phyloP scores from a whole-genome alignment of 805 yeast genomes.

The Starmerella riodocensis region DNA sequence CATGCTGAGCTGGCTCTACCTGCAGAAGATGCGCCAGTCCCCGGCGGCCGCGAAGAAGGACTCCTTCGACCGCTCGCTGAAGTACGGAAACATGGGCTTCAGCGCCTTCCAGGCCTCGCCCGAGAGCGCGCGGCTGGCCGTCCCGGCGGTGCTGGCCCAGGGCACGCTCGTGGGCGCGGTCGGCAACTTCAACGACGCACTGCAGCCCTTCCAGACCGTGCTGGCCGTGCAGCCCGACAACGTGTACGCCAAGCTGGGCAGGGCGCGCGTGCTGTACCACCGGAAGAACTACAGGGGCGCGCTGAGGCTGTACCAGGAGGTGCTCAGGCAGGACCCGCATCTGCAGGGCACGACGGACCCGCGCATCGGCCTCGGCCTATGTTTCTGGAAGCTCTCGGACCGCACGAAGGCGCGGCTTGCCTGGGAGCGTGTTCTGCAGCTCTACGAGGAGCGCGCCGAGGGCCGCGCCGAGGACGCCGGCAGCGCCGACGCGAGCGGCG shows the following conservation, averaged over 20 bases:
- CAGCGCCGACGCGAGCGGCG: background rate
- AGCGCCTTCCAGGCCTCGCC: slow-evolving; percentile 38
- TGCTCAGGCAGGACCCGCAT: slow-evolving; percentile 56
- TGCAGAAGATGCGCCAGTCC: slow-evolving; percentile 26
- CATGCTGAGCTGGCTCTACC: slow-evolving; percentile 57
- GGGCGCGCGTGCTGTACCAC: slow-evolving; percentile 66
- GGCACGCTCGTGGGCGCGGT: slow-evolving; percentile 50
- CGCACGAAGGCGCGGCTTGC: slow-evolving; percentile 61
- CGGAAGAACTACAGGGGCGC: slow-evolving; percentile 63
- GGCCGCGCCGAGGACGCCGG: slow-evolving; percentile 34
- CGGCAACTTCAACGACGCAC: slow-evolving; percentile 57
- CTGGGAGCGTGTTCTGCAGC: slow-evolving; percentile 66
- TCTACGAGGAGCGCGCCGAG: too few relatives aligned
- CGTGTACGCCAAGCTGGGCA: slow-evolving; percentile 64
- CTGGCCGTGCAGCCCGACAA: slow-evolving; percentile 40
- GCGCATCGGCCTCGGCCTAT: slow-evolving; percentile 84
- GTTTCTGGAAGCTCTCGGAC: slow-evolving; percentile 82
- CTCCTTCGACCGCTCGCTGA: slow-evolving; percentile 33
- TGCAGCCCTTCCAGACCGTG: slow-evolving; percentile 52
- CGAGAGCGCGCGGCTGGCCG: slow-evolving; percentile 23
- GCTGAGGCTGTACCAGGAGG: slow-evolving; percentile 70
- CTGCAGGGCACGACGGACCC: slow-evolving; percentile 28
- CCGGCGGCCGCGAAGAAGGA: slow-evolving; percentile 17
- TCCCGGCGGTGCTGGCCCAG: slow-evolving; percentile 46
- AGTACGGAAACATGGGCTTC: slow-evolving; percentile 28